Base-by-base conservation (phyloP, 176 grass and related monocot species). In the Puya raimondii region DNA sequence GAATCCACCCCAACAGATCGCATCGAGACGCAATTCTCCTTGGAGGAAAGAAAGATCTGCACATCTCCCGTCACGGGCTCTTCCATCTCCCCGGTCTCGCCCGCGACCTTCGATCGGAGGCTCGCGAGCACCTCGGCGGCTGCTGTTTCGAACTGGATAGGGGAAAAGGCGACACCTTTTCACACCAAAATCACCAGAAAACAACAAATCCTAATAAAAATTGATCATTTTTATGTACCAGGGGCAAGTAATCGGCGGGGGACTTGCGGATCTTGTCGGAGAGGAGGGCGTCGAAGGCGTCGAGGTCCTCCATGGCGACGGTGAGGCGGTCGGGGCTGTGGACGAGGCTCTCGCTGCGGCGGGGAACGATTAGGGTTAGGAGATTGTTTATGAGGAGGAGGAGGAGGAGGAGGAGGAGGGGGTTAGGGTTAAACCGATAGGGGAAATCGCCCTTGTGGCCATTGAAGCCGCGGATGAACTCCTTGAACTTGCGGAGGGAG, bases 401-500 rank as follows among this genome's bases (percentile, higher is more conserved):
- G 2, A 27, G 33, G 25, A 17, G 17, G 3, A 4, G 3, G 50
- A 53, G 22, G 20, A 21, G 9, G 51, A 54, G 63, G 59, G 16
- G 17, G 53, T 48, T 68, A 42, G 33, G 33, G 33, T 42, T 42
- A 42, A 42, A 90, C 94, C 94, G 86, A 76, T 97, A 97, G 79
- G 94, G 89, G 53, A 97, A 93, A 65, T 97, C 94, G 64, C 94
- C 94, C 26, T 82, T 82, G 50, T 82, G 77, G 58, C 89, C 75
- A 42, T 84, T 75, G 84, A 97, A 93, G 13, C 89, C 86, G 51
- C 94, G 86, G 69, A 97, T 85, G 69, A 97, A 97, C 80, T 97
- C 94, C 77, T 92, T 97, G 82, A 97, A 97, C 76, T 97, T 97
- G 84, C 94, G 94, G 75, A 97, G 84, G 23, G 89, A 86, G 61